Percentiles rank a stretch among this genome's conserved stretches.
phyloP scores from a whole-genome alignment of 768 basidiomycete genomes.

The Dacryopinax spathularia region DNA sequence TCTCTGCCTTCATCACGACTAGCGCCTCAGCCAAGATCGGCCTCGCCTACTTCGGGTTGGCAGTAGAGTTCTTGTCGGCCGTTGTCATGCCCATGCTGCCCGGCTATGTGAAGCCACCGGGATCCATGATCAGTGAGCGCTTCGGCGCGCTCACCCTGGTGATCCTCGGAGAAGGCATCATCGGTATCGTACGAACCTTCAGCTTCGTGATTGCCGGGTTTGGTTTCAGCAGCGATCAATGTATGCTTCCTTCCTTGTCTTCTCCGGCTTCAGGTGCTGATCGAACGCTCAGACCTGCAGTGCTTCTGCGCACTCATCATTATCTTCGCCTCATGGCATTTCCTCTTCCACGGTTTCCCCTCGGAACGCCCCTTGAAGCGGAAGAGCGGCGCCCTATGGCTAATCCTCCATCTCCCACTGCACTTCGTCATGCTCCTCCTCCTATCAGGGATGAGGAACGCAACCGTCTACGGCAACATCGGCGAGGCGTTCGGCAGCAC shows the following conservation, averaged over 20 bases:
- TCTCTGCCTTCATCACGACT: background rate
- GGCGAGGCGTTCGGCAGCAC: background rate
- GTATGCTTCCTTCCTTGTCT: background rate
- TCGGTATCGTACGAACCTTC: background rate
- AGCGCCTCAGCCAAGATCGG: background rate
- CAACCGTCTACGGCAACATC: background rate
- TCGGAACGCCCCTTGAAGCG: background rate
- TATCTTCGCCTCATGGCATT: background rate
- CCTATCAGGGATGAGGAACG: background rate
- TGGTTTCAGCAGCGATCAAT: conserved; percentile 1
- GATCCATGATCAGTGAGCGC: background rate
- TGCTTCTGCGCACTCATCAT: background rate
- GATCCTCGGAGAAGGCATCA: background rate
- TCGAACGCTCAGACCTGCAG: background rate
- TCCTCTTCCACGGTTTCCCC: background rate
- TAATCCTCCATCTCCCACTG: background rate
- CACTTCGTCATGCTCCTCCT: background rate
- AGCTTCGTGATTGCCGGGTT: conserved; percentile 1
- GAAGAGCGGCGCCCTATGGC: background rate
- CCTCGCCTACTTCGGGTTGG: background rate
- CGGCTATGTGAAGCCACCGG: background rate
- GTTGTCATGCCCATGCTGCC: background rate
- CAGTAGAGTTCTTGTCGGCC: background rate
- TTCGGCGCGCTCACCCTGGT: background rate
- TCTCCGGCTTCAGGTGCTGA: background rate